Conservation (phyloP, 2,329 filamentous ascomycete species). For the Aureobasidium sp. region DNA sequence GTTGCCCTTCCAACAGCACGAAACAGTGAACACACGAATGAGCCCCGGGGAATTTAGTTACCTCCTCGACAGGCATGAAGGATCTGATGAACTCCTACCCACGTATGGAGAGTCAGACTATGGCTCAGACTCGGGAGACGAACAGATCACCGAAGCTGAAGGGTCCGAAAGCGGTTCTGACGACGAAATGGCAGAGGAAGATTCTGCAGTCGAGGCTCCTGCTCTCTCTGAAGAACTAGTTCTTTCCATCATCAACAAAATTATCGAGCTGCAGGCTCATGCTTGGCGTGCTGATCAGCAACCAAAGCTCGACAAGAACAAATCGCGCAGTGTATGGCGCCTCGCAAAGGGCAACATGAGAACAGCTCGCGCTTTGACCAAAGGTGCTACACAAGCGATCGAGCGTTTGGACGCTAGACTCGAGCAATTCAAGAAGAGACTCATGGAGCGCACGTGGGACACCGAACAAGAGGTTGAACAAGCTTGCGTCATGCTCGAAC, state of each 20-base stretch:
- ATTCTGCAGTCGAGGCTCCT: neutral
- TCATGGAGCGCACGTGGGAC: slow-evolving; percentile 46
- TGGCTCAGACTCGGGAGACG: neutral
- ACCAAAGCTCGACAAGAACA: slow-evolving; percentile 46
- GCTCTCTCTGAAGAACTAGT: neutral
- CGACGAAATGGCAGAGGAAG: slow-evolving; percentile 31
- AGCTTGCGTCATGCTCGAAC: slow-evolving; percentile 53
- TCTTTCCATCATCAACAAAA: slow-evolving; percentile 42
- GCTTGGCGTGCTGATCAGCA: slow-evolving; percentile 52
- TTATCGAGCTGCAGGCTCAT: slow-evolving; percentile 41
- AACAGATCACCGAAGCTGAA: slow-evolving; percentile 9
- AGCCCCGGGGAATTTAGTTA: slow-evolving; percentile 17
- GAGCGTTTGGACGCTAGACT: slow-evolving; percentile 44
- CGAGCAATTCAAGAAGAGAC: slow-evolving; percentile 44
- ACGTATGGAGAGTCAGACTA: slow-evolving; percentile 46
- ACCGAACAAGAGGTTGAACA: slow-evolving; percentile 43
- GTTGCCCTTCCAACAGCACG: neutral
- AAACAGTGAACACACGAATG: neutral
- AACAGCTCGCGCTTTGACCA: slow-evolving; percentile 35
- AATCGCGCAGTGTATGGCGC: slow-evolving; percentile 55
- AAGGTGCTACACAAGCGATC: slow-evolving; percentile 35
- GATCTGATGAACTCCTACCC: neutral
- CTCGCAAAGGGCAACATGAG: slow-evolving; percentile 39
- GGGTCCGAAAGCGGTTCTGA: slow-evolving; percentile 22
- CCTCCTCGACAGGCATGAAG: slow-evolving; percentile 19